A percentile compares a stretch with the other conserved stretches of the same genome.
Evolutionary conservation across 768 basidiomycete genomes (phyloP).

Genomic region (Mycena maculata): DNA sequence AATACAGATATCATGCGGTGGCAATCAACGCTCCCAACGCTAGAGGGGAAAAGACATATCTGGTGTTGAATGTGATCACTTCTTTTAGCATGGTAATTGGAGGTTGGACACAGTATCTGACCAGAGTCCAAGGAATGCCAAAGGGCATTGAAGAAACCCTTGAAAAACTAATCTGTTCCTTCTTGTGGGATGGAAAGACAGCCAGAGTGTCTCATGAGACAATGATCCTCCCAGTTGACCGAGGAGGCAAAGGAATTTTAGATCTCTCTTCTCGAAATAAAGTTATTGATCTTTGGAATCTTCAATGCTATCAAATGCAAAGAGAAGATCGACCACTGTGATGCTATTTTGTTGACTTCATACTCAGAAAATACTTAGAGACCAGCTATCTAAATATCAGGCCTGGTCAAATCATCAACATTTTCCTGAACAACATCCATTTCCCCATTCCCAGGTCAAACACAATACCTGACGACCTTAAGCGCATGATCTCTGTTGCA

Average conservation of each 20-base stretch:
- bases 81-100: constrained; percentile 37
- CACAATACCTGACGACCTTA: not conserved
- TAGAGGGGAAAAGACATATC: constrained; percentile 32
- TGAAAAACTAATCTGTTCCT: not conserved
- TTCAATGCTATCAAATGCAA: not conserved
- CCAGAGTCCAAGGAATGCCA: constrained; percentile 43
- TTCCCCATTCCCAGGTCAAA: not conserved
- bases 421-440: not conserved
- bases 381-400: constrained; percentile 7
- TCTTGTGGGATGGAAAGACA: constrained; percentile 22
- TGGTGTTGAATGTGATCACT: too few relatives aligned
- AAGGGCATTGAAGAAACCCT: constrained; percentile 15
- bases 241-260: constrained; percentile 12
- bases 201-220: not conserved
- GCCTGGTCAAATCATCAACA: not conserved
- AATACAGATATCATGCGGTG: not conserved
- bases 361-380: not conserved
- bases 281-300: constrained; percentile 9
- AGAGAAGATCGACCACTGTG: not conserved
- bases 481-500: not conserved
- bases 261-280: not conserved
- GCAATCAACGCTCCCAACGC: constrained; percentile 16
- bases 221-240: not conserved
- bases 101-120: constrained; percentile 39
- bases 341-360: constrained; percentile 9